Evolutionary conservation across 2,329 filamentous ascomycete species (phyloP).

Genomic region (Talaromyces sp.): DNA sequence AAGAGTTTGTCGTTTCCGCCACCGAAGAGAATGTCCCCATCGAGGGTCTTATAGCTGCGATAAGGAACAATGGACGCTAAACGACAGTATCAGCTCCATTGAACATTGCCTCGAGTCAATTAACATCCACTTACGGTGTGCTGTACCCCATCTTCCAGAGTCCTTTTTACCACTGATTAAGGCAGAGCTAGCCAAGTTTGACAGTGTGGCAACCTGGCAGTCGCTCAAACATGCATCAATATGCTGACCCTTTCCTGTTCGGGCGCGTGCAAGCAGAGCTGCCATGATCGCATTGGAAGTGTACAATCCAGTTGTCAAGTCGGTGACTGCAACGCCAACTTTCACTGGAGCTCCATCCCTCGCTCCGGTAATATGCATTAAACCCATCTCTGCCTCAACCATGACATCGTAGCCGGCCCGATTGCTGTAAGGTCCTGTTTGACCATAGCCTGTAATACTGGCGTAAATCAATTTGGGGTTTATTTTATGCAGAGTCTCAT

Average conservation of each 20-base stretch:
- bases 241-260: constrained; percentile 81
- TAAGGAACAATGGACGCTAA: constrained; percentile 96
- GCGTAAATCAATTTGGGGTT: constrained; percentile 91
- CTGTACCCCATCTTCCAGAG: constrained; percentile 90
- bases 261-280: constrained; percentile 74
- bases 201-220: constrained; percentile 89
- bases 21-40: constrained; percentile 66
- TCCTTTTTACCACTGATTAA: constrained; percentile 87
- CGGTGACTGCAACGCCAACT: constrained; percentile 94
- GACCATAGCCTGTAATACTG: constrained; percentile 95
- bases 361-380: constrained; percentile 97
- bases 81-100: constrained; percentile 26
- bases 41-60: constrained; percentile 70
- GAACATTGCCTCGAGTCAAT: not conserved
- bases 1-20: constrained; percentile 67
- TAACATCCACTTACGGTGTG: constrained; percentile 68
- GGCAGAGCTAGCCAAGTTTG: constrained; percentile 93
- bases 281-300: constrained; percentile 96
- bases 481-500: constrained; percentile 73
- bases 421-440: constrained; percentile 85
- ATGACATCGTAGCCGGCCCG: constrained; percentile 98
- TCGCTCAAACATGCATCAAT: constrained; percentile 91
- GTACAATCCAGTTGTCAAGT: constrained; percentile 92
- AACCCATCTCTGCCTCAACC: constrained; percentile 96
- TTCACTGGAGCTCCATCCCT: constrained; percentile 91